These are phyloP conservation scores for Fusarium torulosum DNA, from an alignment of 2,329 filamentous ascomycete species.

Conservation along the genomic window DNA sequence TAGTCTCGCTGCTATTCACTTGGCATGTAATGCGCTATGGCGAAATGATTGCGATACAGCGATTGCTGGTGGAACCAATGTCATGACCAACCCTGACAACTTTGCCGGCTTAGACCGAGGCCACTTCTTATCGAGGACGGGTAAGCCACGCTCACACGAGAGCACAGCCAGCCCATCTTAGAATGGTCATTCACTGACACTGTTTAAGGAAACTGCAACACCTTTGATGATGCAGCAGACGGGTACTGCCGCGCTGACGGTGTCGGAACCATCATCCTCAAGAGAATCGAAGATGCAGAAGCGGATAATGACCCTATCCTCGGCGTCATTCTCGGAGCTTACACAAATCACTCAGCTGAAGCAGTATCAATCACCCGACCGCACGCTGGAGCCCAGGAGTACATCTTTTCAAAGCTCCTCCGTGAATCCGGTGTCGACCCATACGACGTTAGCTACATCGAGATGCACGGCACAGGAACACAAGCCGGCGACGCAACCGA, in stretches of 20 bases:
- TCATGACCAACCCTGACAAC: constrained; percentile 75
- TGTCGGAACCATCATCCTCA: constrained; percentile 80
- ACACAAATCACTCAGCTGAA: constrained; percentile 43
- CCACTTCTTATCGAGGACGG: constrained; percentile 69
- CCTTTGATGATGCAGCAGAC: constrained; percentile 74
- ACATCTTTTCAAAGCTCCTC: constrained; percentile 76
- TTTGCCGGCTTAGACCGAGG: constrained; percentile 73
- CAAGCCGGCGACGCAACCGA: constrained; percentile 88
- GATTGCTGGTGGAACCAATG: constrained; percentile 55
- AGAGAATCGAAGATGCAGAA: constrained; percentile 62
- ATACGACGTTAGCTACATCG: constrained; percentile 83
- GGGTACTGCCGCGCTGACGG: constrained; percentile 67
- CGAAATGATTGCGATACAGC: constrained; percentile 79
- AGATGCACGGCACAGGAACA: constrained; percentile 92
- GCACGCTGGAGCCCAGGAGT: constrained; percentile 74
- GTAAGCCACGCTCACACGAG: not conserved
- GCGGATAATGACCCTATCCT: constrained; percentile 43
- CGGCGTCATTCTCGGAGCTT: constrained; percentile 39
- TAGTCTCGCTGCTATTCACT: constrained; percentile 76
- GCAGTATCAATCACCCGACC: constrained; percentile 57
- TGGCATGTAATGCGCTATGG: constrained; percentile 75
- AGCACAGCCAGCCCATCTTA: no score
- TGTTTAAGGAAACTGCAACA: constrained; percentile 52
- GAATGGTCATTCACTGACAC: not conserved
- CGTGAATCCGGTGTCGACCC: constrained; percentile 79